Evolutionary conservation across 805 yeast species (phyloP).

Genomic region (Wickerhamiella parazyma): DNA sequence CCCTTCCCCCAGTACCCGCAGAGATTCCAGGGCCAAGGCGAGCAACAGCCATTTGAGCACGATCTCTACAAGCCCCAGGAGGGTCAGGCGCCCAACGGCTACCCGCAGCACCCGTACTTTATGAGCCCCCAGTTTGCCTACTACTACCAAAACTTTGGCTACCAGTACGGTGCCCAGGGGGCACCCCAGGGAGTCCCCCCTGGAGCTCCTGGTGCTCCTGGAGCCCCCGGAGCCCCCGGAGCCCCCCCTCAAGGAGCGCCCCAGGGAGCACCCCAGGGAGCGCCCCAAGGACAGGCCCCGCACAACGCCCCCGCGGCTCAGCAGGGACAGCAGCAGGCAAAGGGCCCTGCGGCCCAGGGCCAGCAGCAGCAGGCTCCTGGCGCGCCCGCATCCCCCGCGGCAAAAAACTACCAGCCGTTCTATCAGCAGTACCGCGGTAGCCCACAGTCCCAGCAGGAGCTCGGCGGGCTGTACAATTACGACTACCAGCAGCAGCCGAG

Average conservation of each 20-base stretch:
- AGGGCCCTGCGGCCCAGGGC: conserved; percentile 7
- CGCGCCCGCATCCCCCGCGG: conserved; percentile 7
- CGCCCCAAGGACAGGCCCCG: too few species aligned
- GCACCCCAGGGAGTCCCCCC: too few species aligned
- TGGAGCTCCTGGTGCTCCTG: too few species aligned
- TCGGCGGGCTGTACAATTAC: neutral
- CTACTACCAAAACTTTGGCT: conserved; percentile 8
- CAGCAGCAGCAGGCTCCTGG: conserved; percentile 3
- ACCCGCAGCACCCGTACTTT: conserved; percentile 1
- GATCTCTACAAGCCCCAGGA: conserved; percentile 3
- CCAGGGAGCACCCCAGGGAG: too few species aligned
- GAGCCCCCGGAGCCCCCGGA: too few species aligned
- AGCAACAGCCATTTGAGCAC: conserved; percentile 1
- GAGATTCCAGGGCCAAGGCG: conserved; percentile 4
- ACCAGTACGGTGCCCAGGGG: neutral
- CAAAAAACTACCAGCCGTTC: conserved; percentile 7
- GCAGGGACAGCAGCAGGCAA: conserved; percentile 5
- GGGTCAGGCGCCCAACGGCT: conserved; percentile 5
- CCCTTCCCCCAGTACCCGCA: conserved; percentile 3
- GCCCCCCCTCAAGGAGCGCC: too few species aligned
- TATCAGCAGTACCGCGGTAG: conserved; percentile 8
- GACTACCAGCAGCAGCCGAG: neutral
- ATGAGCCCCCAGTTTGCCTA: conserved; percentile 4
- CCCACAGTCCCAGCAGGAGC: conserved; percentile 10
- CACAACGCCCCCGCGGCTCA: conserved; percentile 5